Base-by-base conservation (phyloP, 192 early-diverging fungal genomes). In the Backusella tuberculispora region DNA sequence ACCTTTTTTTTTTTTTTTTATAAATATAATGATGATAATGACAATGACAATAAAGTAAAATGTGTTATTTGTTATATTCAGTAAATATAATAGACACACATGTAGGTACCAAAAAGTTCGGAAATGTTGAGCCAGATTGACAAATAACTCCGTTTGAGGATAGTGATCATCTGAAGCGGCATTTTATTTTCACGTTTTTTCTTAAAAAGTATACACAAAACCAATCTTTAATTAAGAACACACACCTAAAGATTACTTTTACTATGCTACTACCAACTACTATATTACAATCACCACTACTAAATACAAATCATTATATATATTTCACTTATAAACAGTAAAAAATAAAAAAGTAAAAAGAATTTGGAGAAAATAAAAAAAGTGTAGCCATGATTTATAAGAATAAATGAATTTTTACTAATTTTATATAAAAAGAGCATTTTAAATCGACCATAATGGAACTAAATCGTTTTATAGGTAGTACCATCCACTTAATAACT, bases 381-480 rank as follows among this genome's bases (percentile, higher is more conserved):
- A 53, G 19, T 19, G 5, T 12, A 53, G n/a, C 50, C 7, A 19
- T 53, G n/a, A 53, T 53, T 43, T 53, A 17, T 53, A 17, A 34
- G 29, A 34, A 53, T 53, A 53, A 53, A 53, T 53, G 50, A 53
- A 53, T 53, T 53, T 53, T 53, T 53, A 53, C 50, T 53, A 53
- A 21, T 53, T 53, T 53, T 53, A 53, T 53, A 53, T 50, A 50
- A 50, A 50, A 50, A 50, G 19, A 19, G 48, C 48, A 50, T 53
- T 53, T 53, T 53, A 53, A 19, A 53, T 53, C 50, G 19, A 53
- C 50, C 50, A n/a, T 53, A 53, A 53, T 53, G 48, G 48, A 53
- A 53, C 48, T 53, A 53, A 53, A 19, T 19, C n/a, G 6, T 8
- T 19, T 19, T 48, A 53, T 19, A 19, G 48, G 48, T 53, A 53